Conservation (phyloP, 345 rosid genomes). For the Corymbia maculata region DNA sequence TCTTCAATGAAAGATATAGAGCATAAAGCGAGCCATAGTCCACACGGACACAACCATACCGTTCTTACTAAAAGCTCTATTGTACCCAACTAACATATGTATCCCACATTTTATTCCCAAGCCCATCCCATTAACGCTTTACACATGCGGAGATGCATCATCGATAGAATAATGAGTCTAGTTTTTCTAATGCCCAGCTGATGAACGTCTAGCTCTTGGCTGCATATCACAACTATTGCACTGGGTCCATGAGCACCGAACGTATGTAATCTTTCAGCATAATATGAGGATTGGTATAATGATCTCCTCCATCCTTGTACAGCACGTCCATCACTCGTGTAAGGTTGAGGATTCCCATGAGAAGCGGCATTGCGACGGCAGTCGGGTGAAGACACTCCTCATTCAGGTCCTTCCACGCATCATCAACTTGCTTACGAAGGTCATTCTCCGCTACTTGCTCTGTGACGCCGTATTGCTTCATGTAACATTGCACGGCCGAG, state of each 20-base stretch:
- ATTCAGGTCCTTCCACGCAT: conserved; percentile 30
- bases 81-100: not conserved
- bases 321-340: conserved; percentile 8
- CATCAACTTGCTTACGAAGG: not conserved
- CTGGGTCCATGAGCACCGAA: not conserved
- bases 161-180: no score
- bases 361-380: conserved; percentile 2
- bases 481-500: conserved; percentile 22
- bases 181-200: no score
- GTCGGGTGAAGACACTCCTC: conserved; percentile 12
- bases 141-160: not conserved
- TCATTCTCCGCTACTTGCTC: conserved; percentile 4
- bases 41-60: not conserved
- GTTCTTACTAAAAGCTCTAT: not conserved
- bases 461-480: conserved; percentile 1
- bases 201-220: not conserved
- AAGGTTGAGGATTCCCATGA: conserved; percentile 7
- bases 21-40: not conserved
- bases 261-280: not conserved
- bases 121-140: not conserved
- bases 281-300: not conserved
- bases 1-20: not conserved
- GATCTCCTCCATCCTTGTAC: conserved; percentile 13
- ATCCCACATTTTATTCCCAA: not conserved
- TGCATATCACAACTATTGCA: not conserved